These are phyloP conservation scores for Penicillium olsonii DNA, from an alignment of 2,329 filamentous ascomycete species.

Conservation along the genomic window DNA sequence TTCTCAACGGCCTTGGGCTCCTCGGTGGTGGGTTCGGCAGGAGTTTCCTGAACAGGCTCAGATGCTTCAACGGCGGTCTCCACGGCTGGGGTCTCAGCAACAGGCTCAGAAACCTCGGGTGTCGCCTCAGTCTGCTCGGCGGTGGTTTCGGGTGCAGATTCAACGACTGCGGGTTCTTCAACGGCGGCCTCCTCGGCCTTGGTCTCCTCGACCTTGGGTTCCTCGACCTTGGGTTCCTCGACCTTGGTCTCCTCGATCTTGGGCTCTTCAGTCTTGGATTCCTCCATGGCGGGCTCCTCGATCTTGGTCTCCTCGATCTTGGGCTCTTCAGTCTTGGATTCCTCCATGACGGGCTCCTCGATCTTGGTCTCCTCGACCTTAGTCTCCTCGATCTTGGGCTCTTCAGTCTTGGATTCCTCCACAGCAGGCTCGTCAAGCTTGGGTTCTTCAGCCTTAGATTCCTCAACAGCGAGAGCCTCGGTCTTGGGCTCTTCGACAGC, in stretches of 20 bases:
- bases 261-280: not conserved
- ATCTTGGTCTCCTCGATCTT: constrained; percentile 8
- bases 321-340: not conserved
- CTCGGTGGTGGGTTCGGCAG: constrained; percentile 8
- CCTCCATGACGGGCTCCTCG: not conserved
- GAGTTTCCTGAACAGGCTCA: constrained; percentile 4
- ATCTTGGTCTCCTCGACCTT: not conserved
- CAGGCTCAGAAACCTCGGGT: not conserved
- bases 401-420: not conserved
- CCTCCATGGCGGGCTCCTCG: not conserved
- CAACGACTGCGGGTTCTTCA: constrained; percentile 4
- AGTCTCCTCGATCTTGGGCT: not conserved
- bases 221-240: not conserved
- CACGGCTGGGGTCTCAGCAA: not conserved
- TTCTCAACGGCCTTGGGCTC: constrained; percentile 6
- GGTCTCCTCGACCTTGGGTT: too few relatives aligned
- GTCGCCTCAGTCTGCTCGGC: not conserved
- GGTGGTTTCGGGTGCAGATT: constrained; percentile 3
- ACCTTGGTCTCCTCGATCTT: constrained; percentile 8
- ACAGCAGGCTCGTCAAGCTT: not conserved
- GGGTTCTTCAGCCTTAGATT: constrained; percentile 1
- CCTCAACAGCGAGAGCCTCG: constrained; percentile 13
- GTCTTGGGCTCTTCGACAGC: constrained; percentile 6
- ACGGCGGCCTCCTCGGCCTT: not conserved
- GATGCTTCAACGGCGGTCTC: constrained; percentile 7